phyloP scores from a whole-genome alignment of 257 asterid species.

The Echium plantagineum region DNA sequence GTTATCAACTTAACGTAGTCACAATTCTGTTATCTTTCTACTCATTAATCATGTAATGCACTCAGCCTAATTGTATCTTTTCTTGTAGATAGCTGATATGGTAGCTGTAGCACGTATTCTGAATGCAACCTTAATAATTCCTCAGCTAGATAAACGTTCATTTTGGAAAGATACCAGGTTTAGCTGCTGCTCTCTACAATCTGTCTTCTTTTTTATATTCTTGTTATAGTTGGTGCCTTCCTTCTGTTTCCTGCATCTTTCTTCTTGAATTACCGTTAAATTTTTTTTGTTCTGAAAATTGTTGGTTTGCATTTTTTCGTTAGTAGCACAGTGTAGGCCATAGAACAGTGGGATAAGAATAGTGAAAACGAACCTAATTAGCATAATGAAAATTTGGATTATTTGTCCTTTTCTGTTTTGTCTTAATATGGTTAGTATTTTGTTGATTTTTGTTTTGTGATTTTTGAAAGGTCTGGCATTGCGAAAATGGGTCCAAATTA shows the following conservation, averaged over 20 bases:
- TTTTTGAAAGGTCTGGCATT: too few species aligned
- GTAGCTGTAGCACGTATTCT: constrained; percentile 88
- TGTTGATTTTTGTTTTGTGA: not conserved
- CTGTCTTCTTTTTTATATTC: not conserved
- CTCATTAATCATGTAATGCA: not conserved
- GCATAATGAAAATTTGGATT: not conserved
- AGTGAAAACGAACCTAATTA: not conserved
- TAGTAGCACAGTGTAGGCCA: too few species aligned
- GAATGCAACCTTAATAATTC: constrained; percentile 94
- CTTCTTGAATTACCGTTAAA: too few species aligned
- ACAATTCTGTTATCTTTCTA: not conserved
- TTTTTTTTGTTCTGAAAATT: too few species aligned
- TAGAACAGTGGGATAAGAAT: too few species aligned
- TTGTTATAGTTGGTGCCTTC: not conserved
- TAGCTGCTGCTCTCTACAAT: constrained; percentile 6
- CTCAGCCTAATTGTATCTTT: constrained; percentile 6
- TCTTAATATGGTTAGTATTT: not conserved
- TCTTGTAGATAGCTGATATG: constrained; percentile 87
- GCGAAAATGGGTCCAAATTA: too few species aligned
- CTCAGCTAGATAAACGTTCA: constrained; percentile 82
- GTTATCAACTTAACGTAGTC: not conserved
- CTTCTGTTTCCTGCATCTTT: not conserved
- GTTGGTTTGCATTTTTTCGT: not conserved
- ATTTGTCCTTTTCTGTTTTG: not conserved
- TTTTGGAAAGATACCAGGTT: constrained; percentile 98